Base-by-base conservation (phyloP, 805 yeast genomes). In the Kazachstania taianensis region DNA sequence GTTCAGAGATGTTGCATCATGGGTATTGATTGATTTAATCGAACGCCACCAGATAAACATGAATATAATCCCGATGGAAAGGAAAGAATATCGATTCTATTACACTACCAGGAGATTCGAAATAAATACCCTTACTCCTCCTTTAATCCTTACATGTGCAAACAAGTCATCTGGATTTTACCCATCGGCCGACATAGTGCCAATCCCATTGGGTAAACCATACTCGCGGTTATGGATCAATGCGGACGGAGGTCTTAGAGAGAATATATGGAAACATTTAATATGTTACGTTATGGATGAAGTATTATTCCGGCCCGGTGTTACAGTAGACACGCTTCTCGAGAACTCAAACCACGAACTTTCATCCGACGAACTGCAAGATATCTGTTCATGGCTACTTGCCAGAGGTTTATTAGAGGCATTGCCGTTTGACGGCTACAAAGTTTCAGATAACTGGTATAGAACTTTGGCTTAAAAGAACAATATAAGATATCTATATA, bases 51-150 rank as follows among this genome's bases (percentile, higher is more conserved):
- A 56, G 12, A 43, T 77, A 4, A 52, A 58, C 7, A 42, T 78
- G 3, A 66, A 67, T 4, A 65, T 79, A 30, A 66, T 81, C 16
- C 83, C 81, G 45, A 69, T 70, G 35, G 58, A 68, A 7, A 66
- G 72, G 39, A 66, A 62, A 12, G 55, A 57, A 15, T 53, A 69
- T n/a, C 65, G 72, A 35, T 65, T 68, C 24, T 78, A 83, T 9
- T 87, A 86, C 52, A 80, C 79, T 27, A 81, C 95, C 1, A 69
- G 95, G 42, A 64, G 73, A 14, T 70, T 82, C 28, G 94, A 83
- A 41, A 73, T 78, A 43, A 73, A 45, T n/a, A 43, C 57, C 68
- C 28, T 77, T 67, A 53, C 68, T 72, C 33, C 84, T 70, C 48
- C 79, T 76, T 52, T 94, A 73, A 50, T 73, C 76, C 22, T 35